Evolutionary conservation across 169 alveolate genomes (phyloP), one percentile per base, ranked within the genome.

Genomic region (Plasmodium malariae): DNA sequence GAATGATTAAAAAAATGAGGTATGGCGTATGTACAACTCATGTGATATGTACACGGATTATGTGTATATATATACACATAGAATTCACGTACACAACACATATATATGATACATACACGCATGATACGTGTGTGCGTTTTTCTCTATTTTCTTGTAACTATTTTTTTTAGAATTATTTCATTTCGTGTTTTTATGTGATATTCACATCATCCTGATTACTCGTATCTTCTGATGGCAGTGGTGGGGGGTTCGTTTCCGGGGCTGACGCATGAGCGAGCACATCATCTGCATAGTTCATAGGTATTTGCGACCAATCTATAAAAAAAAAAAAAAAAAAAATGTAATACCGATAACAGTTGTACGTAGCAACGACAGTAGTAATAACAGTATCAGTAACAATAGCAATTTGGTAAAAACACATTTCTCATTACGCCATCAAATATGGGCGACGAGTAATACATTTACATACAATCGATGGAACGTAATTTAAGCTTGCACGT

Each of bases 161-260:
- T 49, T 26, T 30, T 17, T 45, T 14, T 30, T 36, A 51, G 43
- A 17, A 49, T 63, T 30, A 14, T 65, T 65, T 12, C 6, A 67
- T 34, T 34, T n/a, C n/a, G n/a, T n/a, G n/a, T n/a, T 62, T 69
- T 55, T 69, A 78, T 6, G 68, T 78, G 30, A 28, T 32, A 21
- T 60, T 78, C 6, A 37, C 54, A 37, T 57, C 57, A n/a, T 78
- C 89, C 21, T 62, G 55, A 9, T 49, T 48, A 51, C 63, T 48
- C 24, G 30, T 54, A 48, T 43, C 55, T 45, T 78, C 89, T 14
- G 89, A 78, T 62, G 89, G 89, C 17, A 78, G 65, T 14, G 89
- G 89, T 2, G 89, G 89, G n/a, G 89, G 89, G 6, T 78, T 78
- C 1, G 89, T 78, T n/a, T 78, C 89, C 5, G 89, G 89, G 1